Base-by-base conservation (phyloP, 208 protist species). In the Trypanosoma grayi region DNA sequence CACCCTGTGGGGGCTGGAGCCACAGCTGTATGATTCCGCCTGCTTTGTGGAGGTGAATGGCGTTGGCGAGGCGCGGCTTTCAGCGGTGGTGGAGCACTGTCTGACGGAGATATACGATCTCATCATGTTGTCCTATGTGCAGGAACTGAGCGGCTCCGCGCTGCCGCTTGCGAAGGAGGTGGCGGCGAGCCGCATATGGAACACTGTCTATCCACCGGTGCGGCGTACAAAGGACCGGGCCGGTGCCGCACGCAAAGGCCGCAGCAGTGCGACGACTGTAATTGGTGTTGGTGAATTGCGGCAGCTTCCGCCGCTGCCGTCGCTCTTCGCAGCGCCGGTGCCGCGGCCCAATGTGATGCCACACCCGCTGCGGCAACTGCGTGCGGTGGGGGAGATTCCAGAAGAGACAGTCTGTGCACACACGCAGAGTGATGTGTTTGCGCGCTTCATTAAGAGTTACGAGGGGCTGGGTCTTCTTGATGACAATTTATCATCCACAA, bases 101-200 rank as follows among this genome's bases (percentile, higher is more conserved):
- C 66, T 92, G 14, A 87, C 78, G n/a, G 88, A 94, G 69, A 71
- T 94, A 22, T 92, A 92, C 46, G 88, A 94, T 60, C 71, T 94
- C 7, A 73, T 94, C 30, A 60, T 92, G 34, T 71, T 94, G 20
- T 66, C 75, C 33, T 76, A 84, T 33, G 64, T 73, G 0, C 73
- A 74, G n/a, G 73, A 81, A 53, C 50, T 92, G 20, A 72, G 70
- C 63, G 25, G 34, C 0, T 72, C 65, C 2, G 83, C 79, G 10
- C 22, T 94, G 1, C 85, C 88, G 4, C 70, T 94, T 31, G 88
- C 85, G 3, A 90, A 92, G 70, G 77, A 89, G 46, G 66, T 94
- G n/a, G 88, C 80, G 4, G 77, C 76, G 13, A 37, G 66, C 43
- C 60, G 68, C 14, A 54, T 91, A 30, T 94, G 87, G 87, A 25